Evolutionary conservation across 2,329 filamentous ascomycete species (phyloP), one percentile per base, ranked within the genome.

Genomic region (Berkeleyomyces rouxiae): DNA sequence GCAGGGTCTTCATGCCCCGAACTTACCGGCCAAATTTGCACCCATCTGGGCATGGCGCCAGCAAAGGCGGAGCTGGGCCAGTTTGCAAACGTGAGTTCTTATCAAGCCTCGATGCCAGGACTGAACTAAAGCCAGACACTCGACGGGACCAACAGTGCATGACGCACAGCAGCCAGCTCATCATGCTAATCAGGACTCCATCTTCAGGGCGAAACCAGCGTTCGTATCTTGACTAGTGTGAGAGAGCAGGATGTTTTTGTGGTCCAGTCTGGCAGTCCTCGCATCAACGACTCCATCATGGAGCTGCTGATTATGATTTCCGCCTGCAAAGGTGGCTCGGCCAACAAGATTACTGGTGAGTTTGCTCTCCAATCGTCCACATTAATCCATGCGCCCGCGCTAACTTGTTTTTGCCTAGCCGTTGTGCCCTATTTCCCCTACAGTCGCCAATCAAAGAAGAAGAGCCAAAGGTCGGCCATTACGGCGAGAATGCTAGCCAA

Each of bases 221-320:
- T 86, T 69, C 81, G 82, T 70, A 85, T 86, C 70, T 71, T 85
- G 71, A 85, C 82, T 57, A 86, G 83, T 73, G 90, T 99, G 67
- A 88, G 93, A 68, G 95, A 99, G 72, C 95, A 97, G 74, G 92
- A 99, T 81, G 92, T 99, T 70, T 99, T 97, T 74, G 92, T 99
- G 72, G 87, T 99, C 65, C 93, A 99, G 78, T 97, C 92, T 66
- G 93, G 93, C 67, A 96, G 93, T 76, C 81, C 84, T 71, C 90
- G 87, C 76, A 96, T 96, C 80, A 99, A 99, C 74, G 93, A 99
- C 76, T 95, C 90, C 70, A 90, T 99, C 72, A 96, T 99, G 90
- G 93, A 99, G 79, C 82, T 99, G 71, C 82, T 99, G 71, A 97
- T 99, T 75, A 95, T 99, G 89, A 96, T 97, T 70, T 93, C 89